These are phyloP conservation scores for Harringtonia lauricola DNA, from an alignment of 2,329 filamentous ascomycete genomes.

Conservation along the genomic window DNA sequence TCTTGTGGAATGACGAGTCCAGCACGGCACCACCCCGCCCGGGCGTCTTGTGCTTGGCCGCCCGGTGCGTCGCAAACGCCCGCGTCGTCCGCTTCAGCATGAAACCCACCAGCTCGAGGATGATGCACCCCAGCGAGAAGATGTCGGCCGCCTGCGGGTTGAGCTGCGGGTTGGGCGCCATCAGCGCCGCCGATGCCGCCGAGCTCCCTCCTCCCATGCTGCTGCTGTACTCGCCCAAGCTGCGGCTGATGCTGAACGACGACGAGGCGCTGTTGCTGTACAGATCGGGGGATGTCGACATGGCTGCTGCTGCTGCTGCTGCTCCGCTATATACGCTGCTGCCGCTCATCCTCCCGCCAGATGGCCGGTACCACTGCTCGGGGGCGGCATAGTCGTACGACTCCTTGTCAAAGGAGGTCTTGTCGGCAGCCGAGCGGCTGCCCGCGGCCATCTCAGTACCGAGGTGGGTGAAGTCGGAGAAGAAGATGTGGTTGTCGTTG, in stretches of 20 bases:
- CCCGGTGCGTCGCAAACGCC: slow-evolving; percentile 56
- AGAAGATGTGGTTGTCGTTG: slow-evolving; percentile 52
- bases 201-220: not conserved
- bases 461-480: slow-evolving; percentile 48
- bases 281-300: slow-evolving; percentile 23
- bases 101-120: slow-evolving; percentile 60
- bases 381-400: slow-evolving; percentile 64
- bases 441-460: slow-evolving; percentile 30
- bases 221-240: slow-evolving; percentile 10
- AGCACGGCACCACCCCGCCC: slow-evolving; percentile 48
- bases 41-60: slow-evolving; percentile 49
- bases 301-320: slow-evolving; percentile 2
- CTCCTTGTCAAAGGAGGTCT: slow-evolving; percentile 50
- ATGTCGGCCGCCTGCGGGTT: slow-evolving; percentile 54
- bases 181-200: slow-evolving; percentile 13
- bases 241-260: slow-evolving; percentile 25
- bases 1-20: slow-evolving; percentile 63
- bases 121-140: slow-evolving; percentile 63
- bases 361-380: slow-evolving; percentile 45
- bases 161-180: slow-evolving; percentile 29
- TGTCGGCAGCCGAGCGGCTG: slow-evolving; percentile 24
- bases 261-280: slow-evolving; percentile 14
- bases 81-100: slow-evolving; percentile 56
- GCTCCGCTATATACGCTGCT: slow-evolving; percentile 21
- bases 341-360: slow-evolving; percentile 7